Base-by-base conservation (phyloP, 2,329 filamentous ascomycete genomes). In the Arthrobotrys megalospora region DNA sequence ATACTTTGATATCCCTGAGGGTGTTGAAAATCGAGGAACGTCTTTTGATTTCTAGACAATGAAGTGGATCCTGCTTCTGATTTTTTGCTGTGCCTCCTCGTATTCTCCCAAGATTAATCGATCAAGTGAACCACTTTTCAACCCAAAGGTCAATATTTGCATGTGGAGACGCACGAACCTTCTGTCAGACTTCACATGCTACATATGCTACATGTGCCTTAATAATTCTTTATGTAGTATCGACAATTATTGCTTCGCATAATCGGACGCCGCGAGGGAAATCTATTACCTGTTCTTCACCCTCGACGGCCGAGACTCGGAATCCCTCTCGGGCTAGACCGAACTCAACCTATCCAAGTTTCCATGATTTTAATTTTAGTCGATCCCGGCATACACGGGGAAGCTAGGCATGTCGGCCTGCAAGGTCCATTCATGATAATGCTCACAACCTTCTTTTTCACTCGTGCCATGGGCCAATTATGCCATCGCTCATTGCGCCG, bases 101-200 rank as follows among this genome's bases (percentile, higher is more conserved):
- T 70, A 62, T 70, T 70, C 24, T 16, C 52, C 53, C 41, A 58
- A 48, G 65, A 36, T 41, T 10, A n/a, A 53, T 38, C 36, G 21
- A 47, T 70, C 34, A 60, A 16, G n/a, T 45, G 21, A 7, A 70
- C 43, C 55, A 16, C 16, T 28, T 43, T 58, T n/a, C 3, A 16
- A 28, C 21, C 34, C 24, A 36, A 3, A 41, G 50, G 16, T 5
- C 21, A 52, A 34, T 24, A 32, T 71, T 71, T 58, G 24, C 69
- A 73, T 66, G 69, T 73, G 69, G 69, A 73, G 41, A 60, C 38
- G 60, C 60, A 73, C 60, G 60, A 66, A 48, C 69, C 69, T 45
- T 47, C 48, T 19, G 48, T 50, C 14, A 63, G 38, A 52, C 52
- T 75, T 75, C 70, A 75, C 70, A 68, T 75, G 70, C 36, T 43